These are phyloP conservation scores for Umbelopsis sp. DNA, from an alignment of 192 early-diverging fungal species.

Conservation along the genomic window DNA sequence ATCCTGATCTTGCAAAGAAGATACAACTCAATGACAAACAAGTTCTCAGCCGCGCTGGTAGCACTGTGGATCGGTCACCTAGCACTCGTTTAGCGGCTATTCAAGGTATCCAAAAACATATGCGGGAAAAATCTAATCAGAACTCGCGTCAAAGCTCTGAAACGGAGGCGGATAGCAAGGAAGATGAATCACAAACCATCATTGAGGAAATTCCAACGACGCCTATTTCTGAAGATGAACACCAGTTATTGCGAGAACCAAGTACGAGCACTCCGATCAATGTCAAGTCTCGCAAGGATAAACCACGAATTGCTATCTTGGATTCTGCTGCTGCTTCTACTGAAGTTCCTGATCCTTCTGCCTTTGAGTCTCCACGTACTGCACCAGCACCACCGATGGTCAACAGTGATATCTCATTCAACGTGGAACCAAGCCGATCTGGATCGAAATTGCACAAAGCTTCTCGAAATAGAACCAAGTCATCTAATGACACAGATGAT, in stretches of 20 bases:
- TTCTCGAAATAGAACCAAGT: neutral
- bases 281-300: neutral
- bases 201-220: neutral
- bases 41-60: slow-evolving; percentile 1
- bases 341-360: neutral
- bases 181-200: neutral
- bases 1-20: neutral
- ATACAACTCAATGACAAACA: neutral
- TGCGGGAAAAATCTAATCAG: neutral
- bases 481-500: neutral
- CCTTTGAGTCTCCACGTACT: slow-evolving; percentile 14
- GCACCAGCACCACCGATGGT: slow-evolving; percentile 2
- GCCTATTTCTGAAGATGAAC: neutral
- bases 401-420: neutral
- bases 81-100: slow-evolving; percentile 4
- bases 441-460: neutral
- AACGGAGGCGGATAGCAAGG: neutral
- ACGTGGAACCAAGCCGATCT: neutral
- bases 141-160: neutral
- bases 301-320: slow-evolving; percentile 10
- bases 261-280: neutral
- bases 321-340: neutral
- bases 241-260: neutral
- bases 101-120: neutral
- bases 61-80: slow-evolving; percentile 2